Evolutionary conservation across 73 alveolate species (phyloP).

Genomic region (Breviolum minutum): DNA sequence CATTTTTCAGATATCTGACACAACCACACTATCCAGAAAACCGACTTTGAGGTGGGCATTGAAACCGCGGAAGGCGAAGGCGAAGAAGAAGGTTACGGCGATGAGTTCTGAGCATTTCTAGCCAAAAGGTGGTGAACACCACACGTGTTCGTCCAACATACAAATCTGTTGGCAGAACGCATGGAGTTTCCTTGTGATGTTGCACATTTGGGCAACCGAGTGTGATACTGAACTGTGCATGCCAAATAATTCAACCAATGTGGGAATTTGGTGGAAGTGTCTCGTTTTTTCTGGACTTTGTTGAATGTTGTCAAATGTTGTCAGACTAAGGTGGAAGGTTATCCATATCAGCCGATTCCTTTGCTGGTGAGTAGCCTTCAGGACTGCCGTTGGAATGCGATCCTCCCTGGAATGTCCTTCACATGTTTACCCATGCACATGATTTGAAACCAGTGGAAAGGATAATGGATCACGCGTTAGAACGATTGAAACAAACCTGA

Average conservation of each 20-base stretch:
- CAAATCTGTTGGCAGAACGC: slow-evolving; percentile 9
- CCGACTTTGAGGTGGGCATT: neutral
- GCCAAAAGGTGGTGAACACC: neutral
- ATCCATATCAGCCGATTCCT: slow-evolving; percentile 99
- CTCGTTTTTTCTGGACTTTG: no score
- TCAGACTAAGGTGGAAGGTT: slow-evolving; percentile 97
- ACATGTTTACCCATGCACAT: neutral
- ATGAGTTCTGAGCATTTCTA: neutral
- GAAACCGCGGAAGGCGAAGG: slow-evolving; percentile 18
- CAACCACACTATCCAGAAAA: no score
- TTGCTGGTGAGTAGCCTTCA: slow-evolving; percentile 96
- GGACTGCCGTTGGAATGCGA: slow-evolving; percentile 22
- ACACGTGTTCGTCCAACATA: slow-evolving; percentile 26
- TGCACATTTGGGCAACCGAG: slow-evolving; percentile 20
- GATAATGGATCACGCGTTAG: slow-evolving; percentile 98
- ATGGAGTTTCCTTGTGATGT: neutral
- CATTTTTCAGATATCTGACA: no score
- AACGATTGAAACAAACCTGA: slow-evolving; percentile 96
- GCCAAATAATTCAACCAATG: no score
- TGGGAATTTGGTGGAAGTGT: no score
- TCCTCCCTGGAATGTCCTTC: no score
- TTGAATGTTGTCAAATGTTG: no score
- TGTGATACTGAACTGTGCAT: slow-evolving; percentile 19
- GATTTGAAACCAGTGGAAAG: slow-evolving; percentile 90
- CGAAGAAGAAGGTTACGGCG: slow-evolving; percentile 38